Conservation (phyloP, 345 rosid genomes). For the Heritiera littoralis region DNA sequence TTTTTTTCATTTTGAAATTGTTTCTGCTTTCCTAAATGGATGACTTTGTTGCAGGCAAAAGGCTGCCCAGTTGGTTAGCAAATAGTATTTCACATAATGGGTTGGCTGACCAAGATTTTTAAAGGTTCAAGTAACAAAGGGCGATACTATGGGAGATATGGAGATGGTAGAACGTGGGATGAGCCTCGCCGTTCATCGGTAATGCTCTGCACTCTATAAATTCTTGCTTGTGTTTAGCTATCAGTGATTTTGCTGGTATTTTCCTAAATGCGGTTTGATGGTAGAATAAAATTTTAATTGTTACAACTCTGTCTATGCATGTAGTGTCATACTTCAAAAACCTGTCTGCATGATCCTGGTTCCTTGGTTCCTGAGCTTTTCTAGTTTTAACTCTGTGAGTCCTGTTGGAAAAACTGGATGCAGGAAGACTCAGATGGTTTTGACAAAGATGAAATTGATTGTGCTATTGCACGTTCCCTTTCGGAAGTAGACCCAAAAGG, state of each 20-base stretch:
- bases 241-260: not conserved
- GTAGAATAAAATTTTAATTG: not conserved
- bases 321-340: not conserved
- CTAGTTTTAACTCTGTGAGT: not conserved
- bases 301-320: slow-evolving; percentile 12
- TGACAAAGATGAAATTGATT: slow-evolving; percentile 77
- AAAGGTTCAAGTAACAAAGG: slow-evolving; percentile 64
- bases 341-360: not conserved
- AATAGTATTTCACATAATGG: slow-evolving; percentile 47
- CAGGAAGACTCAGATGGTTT: slow-evolving; percentile 81
- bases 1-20: slow-evolving; percentile 14
- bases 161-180: slow-evolving; percentile 47
- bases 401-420: slow-evolving; percentile 28
- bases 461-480: slow-evolving; percentile 83
- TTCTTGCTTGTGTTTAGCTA: slow-evolving; percentile 9
- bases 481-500: slow-evolving; percentile 75
- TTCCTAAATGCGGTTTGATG: not conserved
- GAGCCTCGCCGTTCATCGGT: slow-evolving; percentile 69
- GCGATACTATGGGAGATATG: slow-evolving; percentile 50
- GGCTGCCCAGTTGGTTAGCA: slow-evolving; percentile 27
- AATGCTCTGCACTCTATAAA: slow-evolving; percentile 21
- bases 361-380: slow-evolving; percentile 10
- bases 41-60: slow-evolving; percentile 40
- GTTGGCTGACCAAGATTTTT: slow-evolving; percentile 79
- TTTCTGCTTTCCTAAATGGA: slow-evolving; percentile 22